Base-by-base conservation (phyloP, 1,284 basidiomycete genomes). In the Pterulicium gracile region DNA sequence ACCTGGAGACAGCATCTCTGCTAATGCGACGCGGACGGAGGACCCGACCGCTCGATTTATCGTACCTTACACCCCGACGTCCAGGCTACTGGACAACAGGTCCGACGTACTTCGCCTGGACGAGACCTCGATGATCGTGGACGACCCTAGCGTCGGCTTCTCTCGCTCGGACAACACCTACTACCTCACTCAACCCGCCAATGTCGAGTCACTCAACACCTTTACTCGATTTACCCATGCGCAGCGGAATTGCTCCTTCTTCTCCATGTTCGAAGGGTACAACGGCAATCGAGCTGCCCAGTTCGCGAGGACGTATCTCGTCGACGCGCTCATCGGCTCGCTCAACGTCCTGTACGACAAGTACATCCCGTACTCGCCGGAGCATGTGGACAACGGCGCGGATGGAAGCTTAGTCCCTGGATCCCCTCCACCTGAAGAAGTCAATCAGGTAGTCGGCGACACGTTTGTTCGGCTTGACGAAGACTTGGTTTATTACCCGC, bases 371-470 rank as follows among this genome's bases (percentile, higher is more conserved):
- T 39, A 7, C 36, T 39, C 36, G n/a, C 36, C 36, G 36, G 36
- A 39, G 19, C 36, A 39, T 39, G 36, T 39, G 36, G 36, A 39
- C 36, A 39, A 39, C 15, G 36, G 36, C n/a, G 36, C 36, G n/a
- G 36, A 39, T 15, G 36, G 36, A 5, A 15, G 7, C 15, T 39
- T 18, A 18, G 19, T 18, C n/a, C 36, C 36, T 15, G 36, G 36
- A 4, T 39, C 19, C 15, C 36, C 36, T 15, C 36, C 36, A 5
- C 36, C 36, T 10, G 36, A 39, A 17, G 36, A 39, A 39, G 36
- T 39, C 4, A 18, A 39, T 39, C 36, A 39, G 4, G 15, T 18
- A 4, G 15, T 39, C 4, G 36, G 4, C 7, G 36, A 17, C 36
- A 18, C 36, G 19, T 39, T 39, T 39, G 36, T 39, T 39, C n/a